Evolutionary conservation across 1,284 basidiomycete species (phyloP).

Genomic region (Irpex sp.): DNA sequence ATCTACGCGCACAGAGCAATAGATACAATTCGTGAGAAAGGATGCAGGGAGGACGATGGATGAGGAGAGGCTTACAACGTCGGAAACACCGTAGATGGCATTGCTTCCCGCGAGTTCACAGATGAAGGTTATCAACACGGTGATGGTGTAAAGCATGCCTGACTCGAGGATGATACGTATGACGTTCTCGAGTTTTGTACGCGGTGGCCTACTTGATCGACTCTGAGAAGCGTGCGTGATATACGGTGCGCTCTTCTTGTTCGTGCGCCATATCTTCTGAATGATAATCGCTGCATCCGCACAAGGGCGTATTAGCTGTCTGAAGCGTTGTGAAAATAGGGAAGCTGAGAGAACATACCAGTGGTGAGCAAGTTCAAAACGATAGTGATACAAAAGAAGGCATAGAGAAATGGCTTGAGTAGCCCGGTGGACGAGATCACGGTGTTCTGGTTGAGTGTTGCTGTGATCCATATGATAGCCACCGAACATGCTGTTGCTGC

Average conservation of each 20-base stretch:
- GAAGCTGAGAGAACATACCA: conserved; percentile 1
- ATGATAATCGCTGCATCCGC: conserved; percentile 5
- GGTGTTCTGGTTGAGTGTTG: conserved; percentile 10
- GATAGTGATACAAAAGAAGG: conserved; percentile 10
- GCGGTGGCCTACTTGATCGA: neutral
- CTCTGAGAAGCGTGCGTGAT: neutral
- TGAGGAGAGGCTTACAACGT: conserved; percentile 6
- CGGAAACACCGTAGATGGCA: conserved; percentile 13
- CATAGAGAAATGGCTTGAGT: conserved; percentile 13
- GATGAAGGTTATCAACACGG: conserved; percentile 9
- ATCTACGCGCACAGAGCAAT: neutral
- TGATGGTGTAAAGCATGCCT: conserved; percentile 10
- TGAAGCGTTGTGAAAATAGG: neutral
- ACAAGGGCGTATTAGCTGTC: neutral
- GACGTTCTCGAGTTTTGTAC: conserved; percentile 8
- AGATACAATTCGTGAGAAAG: neutral
- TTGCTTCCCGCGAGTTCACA: conserved; percentile 11
- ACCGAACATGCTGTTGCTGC: conserved; percentile 9
- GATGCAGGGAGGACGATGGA: neutral
- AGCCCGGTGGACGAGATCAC: conserved; percentile 6
- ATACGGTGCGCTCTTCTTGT: conserved; percentile 5
- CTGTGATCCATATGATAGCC: conserved; percentile 9
- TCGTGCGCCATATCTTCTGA: conserved; percentile 6
- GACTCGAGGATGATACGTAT: conserved; percentile 15
- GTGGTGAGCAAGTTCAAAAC: conserved; percentile 12